Evolutionary conservation across 805 yeast genomes (phyloP).

Genomic region (Starmerella scarabaei): DNA sequence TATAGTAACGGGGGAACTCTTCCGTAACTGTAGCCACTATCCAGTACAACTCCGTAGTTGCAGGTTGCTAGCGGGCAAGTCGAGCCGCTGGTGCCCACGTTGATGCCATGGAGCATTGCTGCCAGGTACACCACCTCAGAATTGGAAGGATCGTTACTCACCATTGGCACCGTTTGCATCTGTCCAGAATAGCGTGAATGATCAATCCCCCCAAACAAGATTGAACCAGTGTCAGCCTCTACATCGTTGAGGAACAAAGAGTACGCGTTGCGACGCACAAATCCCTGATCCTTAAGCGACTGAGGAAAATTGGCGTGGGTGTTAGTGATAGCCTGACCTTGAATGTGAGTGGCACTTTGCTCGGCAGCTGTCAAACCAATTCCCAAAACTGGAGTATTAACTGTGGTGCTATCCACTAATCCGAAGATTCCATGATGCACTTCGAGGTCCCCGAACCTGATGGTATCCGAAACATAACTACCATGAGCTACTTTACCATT

Average conservation of each 20-base stretch:
- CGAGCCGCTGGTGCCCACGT: conserved; percentile 1
- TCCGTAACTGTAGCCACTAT: conserved; percentile 43
- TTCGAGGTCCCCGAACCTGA: conserved; percentile 38
- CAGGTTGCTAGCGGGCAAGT: conserved; percentile 9
- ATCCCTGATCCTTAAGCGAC: conserved; percentile 29
- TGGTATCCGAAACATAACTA: conserved; percentile 43
- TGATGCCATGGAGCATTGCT: conserved; percentile 14
- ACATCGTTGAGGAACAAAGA: conserved; percentile 34
- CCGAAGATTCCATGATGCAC: conserved; percentile 33
- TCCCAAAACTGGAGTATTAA: conserved; percentile 36
- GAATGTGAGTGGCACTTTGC: conserved; percentile 13
- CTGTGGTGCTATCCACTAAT: conserved; percentile 33
- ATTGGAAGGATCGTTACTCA: conserved; percentile 7
- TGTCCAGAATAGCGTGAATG: conserved; percentile 32
- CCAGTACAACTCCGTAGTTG: conserved; percentile 37
- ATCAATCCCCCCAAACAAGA: conserved; percentile 37
- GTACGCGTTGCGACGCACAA: conserved; percentile 32
- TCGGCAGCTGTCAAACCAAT: conserved; percentile 26
- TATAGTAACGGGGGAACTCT: conserved; percentile 33
- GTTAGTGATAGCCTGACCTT: conserved; percentile 4
- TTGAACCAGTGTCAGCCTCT: conserved; percentile 26
- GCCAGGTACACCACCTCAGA: conserved; percentile 6
- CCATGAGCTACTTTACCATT: conserved; percentile 41
- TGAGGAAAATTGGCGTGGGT: conserved; percentile 26
- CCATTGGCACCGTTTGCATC: conserved; percentile 27